Conservation (phyloP, 1,284 basidiomycete species). For the Heterobasidion annosum region DNA sequence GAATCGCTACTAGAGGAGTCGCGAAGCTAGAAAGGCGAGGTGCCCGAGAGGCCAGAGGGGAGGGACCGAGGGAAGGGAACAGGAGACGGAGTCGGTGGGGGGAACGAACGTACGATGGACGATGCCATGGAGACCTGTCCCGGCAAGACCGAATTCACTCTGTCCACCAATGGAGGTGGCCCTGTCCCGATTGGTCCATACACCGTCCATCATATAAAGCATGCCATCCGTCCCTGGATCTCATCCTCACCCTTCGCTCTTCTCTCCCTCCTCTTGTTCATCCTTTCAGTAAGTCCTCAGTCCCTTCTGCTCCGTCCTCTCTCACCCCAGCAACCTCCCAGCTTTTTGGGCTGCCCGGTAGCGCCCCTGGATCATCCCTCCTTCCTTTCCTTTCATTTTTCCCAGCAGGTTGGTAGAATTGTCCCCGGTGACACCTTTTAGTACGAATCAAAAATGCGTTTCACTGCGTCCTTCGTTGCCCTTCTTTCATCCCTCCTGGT, state of each 20-base stretch:
- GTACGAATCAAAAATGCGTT: conserved; percentile 36
- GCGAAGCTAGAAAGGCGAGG: neutral
- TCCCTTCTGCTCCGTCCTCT: neutral
- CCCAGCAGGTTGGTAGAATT: conserved; percentile 31
- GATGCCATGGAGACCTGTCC: neutral
- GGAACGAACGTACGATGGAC: neutral
- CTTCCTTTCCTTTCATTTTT: conserved; percentile 28
- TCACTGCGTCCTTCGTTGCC: conserved; percentile 25
- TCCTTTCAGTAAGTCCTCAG: conserved; percentile 1
- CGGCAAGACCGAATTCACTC: conserved; percentile 1
- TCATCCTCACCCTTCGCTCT: neutral
- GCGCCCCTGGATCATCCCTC: conserved; percentile 51
- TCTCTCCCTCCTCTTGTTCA: neutral
- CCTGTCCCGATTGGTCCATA: neutral
- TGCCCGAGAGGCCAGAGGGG: neutral
- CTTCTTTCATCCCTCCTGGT: conserved; percentile 40
- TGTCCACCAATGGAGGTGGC: neutral
- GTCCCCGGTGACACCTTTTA: conserved; percentile 26
- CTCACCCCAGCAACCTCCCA: neutral
- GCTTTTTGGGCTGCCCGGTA: conserved; percentile 56
- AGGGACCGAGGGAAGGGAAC: neutral
- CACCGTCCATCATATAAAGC: conserved; percentile 5
- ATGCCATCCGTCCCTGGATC: neutral
- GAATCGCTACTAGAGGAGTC: neutral
- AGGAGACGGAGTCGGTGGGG: neutral